Conservation (phyloP, 768 basidiomycete species). For the Lactarius vividus region DNA sequence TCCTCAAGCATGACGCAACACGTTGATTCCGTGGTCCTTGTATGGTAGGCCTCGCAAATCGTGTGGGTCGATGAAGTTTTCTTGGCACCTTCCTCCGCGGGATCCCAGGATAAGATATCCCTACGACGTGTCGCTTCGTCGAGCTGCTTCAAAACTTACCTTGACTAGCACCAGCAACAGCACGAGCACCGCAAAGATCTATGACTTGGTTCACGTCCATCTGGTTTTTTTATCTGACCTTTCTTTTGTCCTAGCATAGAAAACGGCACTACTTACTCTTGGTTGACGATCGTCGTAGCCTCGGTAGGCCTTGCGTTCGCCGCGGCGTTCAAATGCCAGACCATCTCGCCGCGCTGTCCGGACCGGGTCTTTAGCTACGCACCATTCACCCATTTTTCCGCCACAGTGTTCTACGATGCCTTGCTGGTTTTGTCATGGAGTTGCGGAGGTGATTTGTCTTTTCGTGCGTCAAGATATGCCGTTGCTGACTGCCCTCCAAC, state of each 20-base stretch:
- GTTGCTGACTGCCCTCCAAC: not conserved
- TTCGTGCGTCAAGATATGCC: not conserved
- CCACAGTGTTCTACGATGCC: constrained; percentile 49
- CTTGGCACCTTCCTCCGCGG: not conserved
- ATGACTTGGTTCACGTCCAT: not conserved
- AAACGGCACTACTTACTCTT: not conserved
- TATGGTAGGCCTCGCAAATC: not conserved
- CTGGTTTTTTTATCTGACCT: not conserved
- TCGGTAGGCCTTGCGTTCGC: not conserved
- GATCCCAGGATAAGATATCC: not conserved
- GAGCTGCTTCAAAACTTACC: not conserved
- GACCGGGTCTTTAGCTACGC: constrained; percentile 42
- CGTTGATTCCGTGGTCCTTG: not conserved
- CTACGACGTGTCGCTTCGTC: not conserved
- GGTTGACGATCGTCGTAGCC: not conserved
- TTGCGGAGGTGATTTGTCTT: not conserved
- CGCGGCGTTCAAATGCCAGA: not conserved
- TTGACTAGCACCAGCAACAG: not conserved
- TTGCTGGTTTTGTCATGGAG: not conserved
- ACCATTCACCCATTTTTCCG: constrained; percentile 50
- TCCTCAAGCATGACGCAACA: too few relatives aligned
- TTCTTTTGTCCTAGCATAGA: not conserved
- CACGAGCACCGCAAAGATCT: not conserved
- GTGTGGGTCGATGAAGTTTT: too few relatives aligned
- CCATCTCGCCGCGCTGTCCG: constrained; percentile 4